Conservation (phyloP, 306 rosid genomes). For the Macrotyloma uniflorum region DNA sequence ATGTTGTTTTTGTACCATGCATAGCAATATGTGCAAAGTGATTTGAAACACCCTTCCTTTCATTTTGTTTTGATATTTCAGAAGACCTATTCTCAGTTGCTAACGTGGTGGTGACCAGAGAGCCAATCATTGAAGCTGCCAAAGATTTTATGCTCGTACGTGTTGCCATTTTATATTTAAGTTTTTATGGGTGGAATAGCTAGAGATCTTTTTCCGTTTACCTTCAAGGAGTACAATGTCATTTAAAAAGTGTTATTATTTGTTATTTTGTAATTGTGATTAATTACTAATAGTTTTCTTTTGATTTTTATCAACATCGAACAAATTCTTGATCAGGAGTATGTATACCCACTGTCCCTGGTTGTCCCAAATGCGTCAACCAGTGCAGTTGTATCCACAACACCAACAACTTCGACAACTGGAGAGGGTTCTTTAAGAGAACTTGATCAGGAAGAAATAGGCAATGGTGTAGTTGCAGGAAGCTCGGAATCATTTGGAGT, state of each 20-base stretch:
- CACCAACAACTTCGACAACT: background rate
- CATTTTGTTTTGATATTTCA: background rate
- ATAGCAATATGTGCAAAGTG: background rate
- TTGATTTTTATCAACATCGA: no score
- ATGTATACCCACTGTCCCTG: background rate
- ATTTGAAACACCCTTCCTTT: background rate
- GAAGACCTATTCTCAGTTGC: background rate
- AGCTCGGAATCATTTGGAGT: background rate
- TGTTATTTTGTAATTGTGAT: no score
- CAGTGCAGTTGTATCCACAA: background rate
- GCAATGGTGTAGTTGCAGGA: background rate
- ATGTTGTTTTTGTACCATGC: background rate
- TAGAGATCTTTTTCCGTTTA: background rate
- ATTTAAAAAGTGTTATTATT: no score
- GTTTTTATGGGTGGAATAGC: background rate
- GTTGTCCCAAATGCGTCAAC: background rate
- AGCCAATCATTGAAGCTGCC: background rate
- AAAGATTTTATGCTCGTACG: background rate
- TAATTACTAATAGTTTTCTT: no score
- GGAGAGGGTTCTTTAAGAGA: no score
- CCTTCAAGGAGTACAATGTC: background rate
- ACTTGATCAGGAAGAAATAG: background rate
- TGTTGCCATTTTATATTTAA: background rate
- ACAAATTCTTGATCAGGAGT: background rate
- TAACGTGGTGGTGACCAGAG: background rate